phyloP scores from a whole-genome alignment of 164 flowering plant species.

The Litsea cubeba region DNA sequence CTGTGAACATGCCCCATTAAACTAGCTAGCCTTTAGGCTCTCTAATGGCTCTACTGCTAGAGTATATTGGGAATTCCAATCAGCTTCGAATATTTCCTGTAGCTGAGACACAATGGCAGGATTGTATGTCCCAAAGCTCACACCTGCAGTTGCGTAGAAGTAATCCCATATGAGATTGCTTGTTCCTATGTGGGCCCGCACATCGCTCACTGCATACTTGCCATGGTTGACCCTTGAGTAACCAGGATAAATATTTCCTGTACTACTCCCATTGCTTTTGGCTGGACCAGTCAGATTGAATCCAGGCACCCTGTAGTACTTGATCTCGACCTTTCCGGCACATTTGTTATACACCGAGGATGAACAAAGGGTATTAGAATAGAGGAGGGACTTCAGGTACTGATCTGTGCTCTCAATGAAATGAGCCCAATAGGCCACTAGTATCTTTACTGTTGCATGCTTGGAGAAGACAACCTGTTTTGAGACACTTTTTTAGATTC shows the following conservation, averaged over 20 bases:
- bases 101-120: slow-evolving; percentile 77
- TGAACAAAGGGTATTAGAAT: slow-evolving; percentile 65
- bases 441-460: slow-evolving; percentile 74
- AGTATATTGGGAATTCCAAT: slow-evolving; percentile 89
- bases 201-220: slow-evolving; percentile 83
- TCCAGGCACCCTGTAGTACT: slow-evolving; percentile 77
- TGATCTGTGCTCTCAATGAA: slow-evolving; percentile 64
- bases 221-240: slow-evolving; percentile 88
- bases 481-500: neutral
- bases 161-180: slow-evolving; percentile 97
- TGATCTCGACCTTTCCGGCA: slow-evolving; percentile 76
- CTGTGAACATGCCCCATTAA: neutral
- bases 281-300: slow-evolving; percentile 84
- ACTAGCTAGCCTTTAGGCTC: neutral
- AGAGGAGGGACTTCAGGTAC: slow-evolving; percentile 80
- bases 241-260: slow-evolving; percentile 72
- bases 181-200: slow-evolving; percentile 85
- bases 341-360: slow-evolving; percentile 74
- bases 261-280: slow-evolving; percentile 33
- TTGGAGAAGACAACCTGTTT: slow-evolving; percentile 80
- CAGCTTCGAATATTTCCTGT: slow-evolving; percentile 80
- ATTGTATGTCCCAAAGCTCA: slow-evolving; percentile 83
- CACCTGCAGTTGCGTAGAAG: slow-evolving; percentile 78
- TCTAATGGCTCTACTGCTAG: slow-evolving; percentile 52
- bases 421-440: slow-evolving; percentile 87